Evolutionary conservation across 345 rosid genomes (phyloP).

Genomic region (sweet orange (Citrus sinensis)): DNA sequence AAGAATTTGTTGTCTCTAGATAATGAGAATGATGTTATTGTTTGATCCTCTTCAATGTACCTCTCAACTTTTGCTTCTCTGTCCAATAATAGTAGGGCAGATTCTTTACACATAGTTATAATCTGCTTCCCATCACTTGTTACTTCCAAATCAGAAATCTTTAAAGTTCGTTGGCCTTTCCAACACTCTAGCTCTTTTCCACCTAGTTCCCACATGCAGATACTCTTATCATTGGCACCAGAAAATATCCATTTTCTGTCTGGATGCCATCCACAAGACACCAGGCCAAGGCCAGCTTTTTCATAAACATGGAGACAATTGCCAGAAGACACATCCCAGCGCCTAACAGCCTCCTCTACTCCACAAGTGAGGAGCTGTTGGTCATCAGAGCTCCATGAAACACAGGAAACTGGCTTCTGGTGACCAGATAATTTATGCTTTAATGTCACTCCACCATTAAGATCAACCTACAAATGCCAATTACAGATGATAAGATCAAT

Average conservation of each 20-base stretch:
- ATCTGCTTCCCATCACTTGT: constrained; percentile 50
- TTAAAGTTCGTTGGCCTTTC: constrained; percentile 50
- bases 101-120: constrained; percentile 48
- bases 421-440: constrained; percentile 56
- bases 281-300: constrained; percentile 44
- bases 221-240: constrained; percentile 51
- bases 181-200: constrained; percentile 55
- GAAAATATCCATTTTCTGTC: constrained; percentile 45
- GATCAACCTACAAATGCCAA: constrained; percentile 38
- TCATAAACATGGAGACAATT: constrained; percentile 55
- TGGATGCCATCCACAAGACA: constrained; percentile 71
- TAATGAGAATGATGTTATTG: constrained; percentile 58
- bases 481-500: neutral
- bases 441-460: constrained; percentile 31
- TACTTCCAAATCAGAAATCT: constrained; percentile 56
- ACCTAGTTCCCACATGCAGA: constrained; percentile 53
- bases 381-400: constrained; percentile 69
- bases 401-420: constrained; percentile 45
- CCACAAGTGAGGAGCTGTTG: constrained; percentile 60
- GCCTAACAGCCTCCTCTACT: constrained; percentile 47
- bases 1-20: constrained; percentile 51
- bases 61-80: constrained; percentile 45
- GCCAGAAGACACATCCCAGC: constrained; percentile 65
- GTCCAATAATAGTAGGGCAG: constrained; percentile 44
- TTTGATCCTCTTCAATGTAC: constrained; percentile 45